Base-by-base conservation (phyloP, 108 stramenopile genomes). In the Schizochytrium sp. region DNA sequence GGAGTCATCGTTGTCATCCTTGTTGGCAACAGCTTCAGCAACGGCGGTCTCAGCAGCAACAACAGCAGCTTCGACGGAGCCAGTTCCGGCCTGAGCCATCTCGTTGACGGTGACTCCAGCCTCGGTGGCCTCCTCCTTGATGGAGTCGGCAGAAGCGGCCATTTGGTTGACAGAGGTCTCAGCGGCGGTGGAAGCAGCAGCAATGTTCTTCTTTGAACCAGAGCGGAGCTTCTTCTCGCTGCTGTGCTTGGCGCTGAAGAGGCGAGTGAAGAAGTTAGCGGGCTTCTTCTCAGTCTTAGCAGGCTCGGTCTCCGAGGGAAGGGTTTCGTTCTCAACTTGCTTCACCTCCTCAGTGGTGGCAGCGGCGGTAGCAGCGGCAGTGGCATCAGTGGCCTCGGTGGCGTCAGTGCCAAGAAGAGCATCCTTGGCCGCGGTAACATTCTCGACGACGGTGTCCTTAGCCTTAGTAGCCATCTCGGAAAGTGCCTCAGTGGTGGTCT, bases 181-280 rank as follows among this genome's bases (percentile, higher is more conserved):
- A 44, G 64, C 28, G 64, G 64, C 19, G 19, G 61, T 15, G 3
- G 64, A 2, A 8, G 64, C 15, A 1, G 64, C 64, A 38, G 64
- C 64, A 44, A 44, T 28, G 28, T 28, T 28, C 28, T 28, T 28
- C 28, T 28, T 28, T 28, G 28, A 28, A 28, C 28, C 28, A 28
- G 28, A 38, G 19, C 42, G 42, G 64, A 44, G 64, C 64, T 69
- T 69, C 64, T 69, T 69, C 64, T 69, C 64, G 64, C 64, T 69
- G 3, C 64, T 69, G 42, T 69, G 40, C 64, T 69, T 69, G 64
- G 64, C 28, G 28, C 28, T 28, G 64, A 69, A 69, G 28, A 69
- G 64, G 28, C 64, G 64, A 38, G 64, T 69, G 1, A 69, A 69
- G 2, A 69, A 69, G 64, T 69, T 69, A 8, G 12, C 7, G 3